Conservation (phyloP, 192 early-diverging fungal genomes). For the Coemansia sp. region DNA sequence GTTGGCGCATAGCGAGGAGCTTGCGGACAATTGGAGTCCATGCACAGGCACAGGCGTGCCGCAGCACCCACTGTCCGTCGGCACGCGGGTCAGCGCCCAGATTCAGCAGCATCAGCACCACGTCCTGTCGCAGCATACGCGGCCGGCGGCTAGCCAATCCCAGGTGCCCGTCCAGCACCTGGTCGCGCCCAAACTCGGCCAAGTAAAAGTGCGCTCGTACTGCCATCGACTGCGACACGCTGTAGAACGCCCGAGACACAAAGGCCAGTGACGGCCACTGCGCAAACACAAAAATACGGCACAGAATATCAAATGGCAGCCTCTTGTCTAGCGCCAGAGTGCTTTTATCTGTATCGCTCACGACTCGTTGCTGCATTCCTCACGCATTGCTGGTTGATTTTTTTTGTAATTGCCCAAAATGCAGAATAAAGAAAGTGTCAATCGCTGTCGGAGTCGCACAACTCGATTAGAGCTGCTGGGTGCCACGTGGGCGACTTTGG, state of each 20-base stretch:
- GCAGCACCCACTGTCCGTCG: constrained; percentile 52
- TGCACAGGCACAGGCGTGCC: constrained; percentile 31
- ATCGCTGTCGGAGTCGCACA: too few species aligned
- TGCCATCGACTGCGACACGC: constrained; percentile 29
- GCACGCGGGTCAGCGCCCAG: constrained; percentile 48
- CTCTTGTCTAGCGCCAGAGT: constrained; percentile 14
- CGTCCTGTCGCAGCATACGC: constrained; percentile 26
- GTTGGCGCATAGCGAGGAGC: constrained; percentile 19
- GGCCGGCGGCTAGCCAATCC: constrained; percentile 39
- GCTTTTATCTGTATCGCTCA: neutral
- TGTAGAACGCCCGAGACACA: constrained; percentile 33
- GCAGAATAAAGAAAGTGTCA: neutral
- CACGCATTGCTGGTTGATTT: neutral
- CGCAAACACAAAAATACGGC: constrained; percentile 45
- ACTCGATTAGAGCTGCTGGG: too few species aligned
- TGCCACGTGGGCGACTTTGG: too few species aligned
- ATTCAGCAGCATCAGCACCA: constrained; percentile 44
- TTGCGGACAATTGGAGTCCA: constrained; percentile 36
- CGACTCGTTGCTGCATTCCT: neutral
- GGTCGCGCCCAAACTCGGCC: constrained; percentile 36
- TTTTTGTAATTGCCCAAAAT: too few species aligned
- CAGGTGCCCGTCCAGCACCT: constrained; percentile 34
- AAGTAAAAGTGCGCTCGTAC: constrained; percentile 46
- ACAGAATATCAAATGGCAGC: constrained; percentile 50
- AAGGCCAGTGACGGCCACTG: constrained; percentile 48